These are phyloP conservation scores for Graphiopsis chlorocephala DNA, from an alignment of 2,329 filamentous ascomycete genomes.

Conservation along the genomic window DNA sequence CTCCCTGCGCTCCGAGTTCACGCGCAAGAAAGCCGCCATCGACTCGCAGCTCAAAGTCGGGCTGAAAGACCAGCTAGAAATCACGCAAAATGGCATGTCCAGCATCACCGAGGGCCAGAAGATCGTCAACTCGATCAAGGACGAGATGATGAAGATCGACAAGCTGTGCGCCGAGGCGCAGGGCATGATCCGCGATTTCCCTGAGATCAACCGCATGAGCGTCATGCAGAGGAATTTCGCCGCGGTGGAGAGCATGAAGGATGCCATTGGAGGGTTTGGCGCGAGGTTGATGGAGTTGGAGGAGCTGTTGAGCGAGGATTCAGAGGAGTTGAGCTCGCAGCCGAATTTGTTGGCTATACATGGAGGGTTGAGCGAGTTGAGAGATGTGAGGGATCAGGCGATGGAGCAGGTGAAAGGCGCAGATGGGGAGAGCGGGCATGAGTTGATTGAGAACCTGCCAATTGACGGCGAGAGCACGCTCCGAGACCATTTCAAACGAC, in stretches of 20 bases:
- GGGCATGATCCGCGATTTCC: conserved; percentile 95
- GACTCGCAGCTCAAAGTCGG: conserved; percentile 87
- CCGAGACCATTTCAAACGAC: conserved; percentile 80
- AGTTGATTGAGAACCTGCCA: conserved; percentile 72
- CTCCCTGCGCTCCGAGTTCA: conserved; percentile 85
- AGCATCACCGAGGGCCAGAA: conserved; percentile 87
- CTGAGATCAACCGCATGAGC: conserved; percentile 84
- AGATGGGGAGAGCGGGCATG: conserved; percentile 92
- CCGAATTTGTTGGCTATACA: conserved; percentile 86
- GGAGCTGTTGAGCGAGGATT: conserved; percentile 75
- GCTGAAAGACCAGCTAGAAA: conserved; percentile 87
- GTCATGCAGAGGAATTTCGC: conserved; percentile 96
- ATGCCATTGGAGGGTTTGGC: conserved; percentile 83
- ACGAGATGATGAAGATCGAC: conserved; percentile 98
- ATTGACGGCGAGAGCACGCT: conserved; percentile 71
- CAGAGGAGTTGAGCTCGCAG: conserved; percentile 83
- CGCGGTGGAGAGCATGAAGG: conserved; percentile 89
- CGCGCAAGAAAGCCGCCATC: conserved; percentile 86
- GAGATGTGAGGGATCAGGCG: conserved; percentile 92
- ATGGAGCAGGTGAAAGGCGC: conserved; percentile 82
- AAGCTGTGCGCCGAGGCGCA: conserved; percentile 95
- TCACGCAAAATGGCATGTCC: conserved; percentile 88
- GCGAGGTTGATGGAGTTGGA: conserved; percentile 73
- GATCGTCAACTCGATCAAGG: conserved; percentile 87
- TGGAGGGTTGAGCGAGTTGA: conserved; percentile 84